Conservation (phyloP, 371 early-diverging fungal species). For the Chytridium lagenaria region DNA sequence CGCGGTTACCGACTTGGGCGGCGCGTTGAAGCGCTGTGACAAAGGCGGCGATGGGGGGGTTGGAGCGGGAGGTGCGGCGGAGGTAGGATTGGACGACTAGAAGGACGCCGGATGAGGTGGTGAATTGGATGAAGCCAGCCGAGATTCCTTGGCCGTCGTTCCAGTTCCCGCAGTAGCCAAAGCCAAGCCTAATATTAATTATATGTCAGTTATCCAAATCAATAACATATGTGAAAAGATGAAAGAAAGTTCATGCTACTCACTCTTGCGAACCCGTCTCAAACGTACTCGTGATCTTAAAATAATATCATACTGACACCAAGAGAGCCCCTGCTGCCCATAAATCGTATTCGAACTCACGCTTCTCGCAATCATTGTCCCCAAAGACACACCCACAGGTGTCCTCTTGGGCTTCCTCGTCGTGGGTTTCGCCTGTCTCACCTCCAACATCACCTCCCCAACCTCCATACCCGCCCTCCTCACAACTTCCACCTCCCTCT, state of each 20-base stretch:
- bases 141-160: constrained; percentile 23
- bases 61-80: constrained; percentile 7
- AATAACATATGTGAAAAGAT: background rate
- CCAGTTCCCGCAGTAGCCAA: constrained; percentile 8
- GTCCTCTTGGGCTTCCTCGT: background rate
- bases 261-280: constrained; percentile 15
- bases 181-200: background rate
- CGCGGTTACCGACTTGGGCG: too few species aligned
- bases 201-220: background rate
- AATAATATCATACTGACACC: constrained; percentile 24
- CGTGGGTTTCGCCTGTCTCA: background rate
- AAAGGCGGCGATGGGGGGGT: background rate
- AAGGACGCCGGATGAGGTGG: too few species aligned
- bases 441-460: background rate
- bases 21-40: background rate
- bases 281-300: constrained; percentile 16
- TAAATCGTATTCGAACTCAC: constrained; percentile 6
- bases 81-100: constrained; percentile 22
- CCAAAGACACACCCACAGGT: background rate
- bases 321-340: constrained; percentile 10
- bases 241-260: background rate
- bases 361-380: background rate
- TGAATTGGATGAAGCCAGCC: too few species aligned
- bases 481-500: background rate
- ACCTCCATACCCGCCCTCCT: too few species aligned